phyloP scores from a whole-genome alignment of 2,329 filamentous ascomycete genomes.

The Neurospora sp. region DNA sequence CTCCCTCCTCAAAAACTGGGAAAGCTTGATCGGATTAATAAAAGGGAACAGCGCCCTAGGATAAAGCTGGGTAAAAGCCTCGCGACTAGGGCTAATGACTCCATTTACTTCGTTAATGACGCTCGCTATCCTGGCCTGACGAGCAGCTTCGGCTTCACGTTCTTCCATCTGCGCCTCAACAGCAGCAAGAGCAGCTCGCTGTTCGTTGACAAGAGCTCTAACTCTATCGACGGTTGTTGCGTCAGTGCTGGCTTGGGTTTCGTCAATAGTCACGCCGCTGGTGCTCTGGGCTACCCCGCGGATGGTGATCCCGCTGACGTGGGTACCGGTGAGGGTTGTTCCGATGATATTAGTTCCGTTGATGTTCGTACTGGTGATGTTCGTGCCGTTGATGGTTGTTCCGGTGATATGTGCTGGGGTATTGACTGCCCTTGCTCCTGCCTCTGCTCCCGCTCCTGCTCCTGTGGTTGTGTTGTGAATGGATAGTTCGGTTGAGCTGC shows the following conservation, averaged over 20 bases:
- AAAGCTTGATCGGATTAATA: neutral
- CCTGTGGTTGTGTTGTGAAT: neutral
- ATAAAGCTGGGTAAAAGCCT: neutral
- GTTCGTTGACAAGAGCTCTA: no score
- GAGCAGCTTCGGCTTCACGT: no score
- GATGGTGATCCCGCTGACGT: neutral
- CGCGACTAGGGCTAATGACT: neutral
- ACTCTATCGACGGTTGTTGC: no score
- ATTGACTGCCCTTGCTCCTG: neutral
- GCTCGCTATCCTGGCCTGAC: no score
- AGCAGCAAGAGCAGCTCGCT: no score
- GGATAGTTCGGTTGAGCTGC: neutral
- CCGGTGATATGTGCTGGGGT: neutral
- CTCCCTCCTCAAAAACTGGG: neutral
- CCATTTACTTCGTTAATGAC: neutral
- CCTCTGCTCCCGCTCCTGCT: neutral
- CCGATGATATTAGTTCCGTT: neutral
- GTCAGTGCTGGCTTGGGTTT: neutral
- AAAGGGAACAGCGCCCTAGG: neutral
- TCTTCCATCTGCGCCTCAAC: no score
- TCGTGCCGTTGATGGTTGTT: neutral
- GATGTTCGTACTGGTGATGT: neutral
- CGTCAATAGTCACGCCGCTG: neutral
- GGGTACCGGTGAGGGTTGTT: neutral
- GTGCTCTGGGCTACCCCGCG: neutral